Conservation (phyloP, 1,284 basidiomycete genomes). For the Cryptococcus depauperatus region DNA sequence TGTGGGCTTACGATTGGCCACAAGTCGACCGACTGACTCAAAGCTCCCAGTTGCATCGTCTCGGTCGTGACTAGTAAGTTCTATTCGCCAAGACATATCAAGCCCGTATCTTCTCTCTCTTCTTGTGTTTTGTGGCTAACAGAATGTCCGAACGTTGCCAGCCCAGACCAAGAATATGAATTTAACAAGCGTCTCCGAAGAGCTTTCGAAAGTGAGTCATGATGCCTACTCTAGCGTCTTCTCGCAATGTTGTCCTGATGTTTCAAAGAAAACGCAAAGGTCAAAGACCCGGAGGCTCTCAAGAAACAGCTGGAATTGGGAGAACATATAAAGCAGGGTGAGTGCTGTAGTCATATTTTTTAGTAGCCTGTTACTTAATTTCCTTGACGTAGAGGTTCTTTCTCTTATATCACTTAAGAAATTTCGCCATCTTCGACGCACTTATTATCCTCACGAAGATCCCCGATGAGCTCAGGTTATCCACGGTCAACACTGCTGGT, state of each 20-base stretch:
- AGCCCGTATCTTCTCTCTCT: neutral
- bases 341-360: slow-evolving; percentile 25
- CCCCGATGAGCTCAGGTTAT: slow-evolving; percentile 16
- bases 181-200: slow-evolving; percentile 44
- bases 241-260: too few relatives aligned
- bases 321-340: slow-evolving; percentile 83
- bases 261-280: slow-evolving; percentile 60
- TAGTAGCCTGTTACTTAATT: neutral
- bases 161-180: slow-evolving; percentile 43
- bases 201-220: slow-evolving; percentile 41
- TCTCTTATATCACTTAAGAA: slow-evolving; percentile 78
- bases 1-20: neutral
- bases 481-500: neutral
- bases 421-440: slow-evolving; percentile 69
- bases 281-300: slow-evolving; percentile 63
- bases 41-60: slow-evolving; percentile 37
- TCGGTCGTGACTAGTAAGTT: slow-evolving; percentile 44
- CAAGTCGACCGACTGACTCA: neutral
- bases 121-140: neutral
- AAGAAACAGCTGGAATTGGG: slow-evolving; percentile 69
- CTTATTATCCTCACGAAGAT: slow-evolving; percentile 51
- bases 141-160: slow-evolving; percentile 11
- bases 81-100: neutral
- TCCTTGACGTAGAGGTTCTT: slow-evolving; percentile 58
- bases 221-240: too few relatives aligned